Conservation (phyloP, 73 alveolate genomes). For the Stentor roeselii region DNA sequence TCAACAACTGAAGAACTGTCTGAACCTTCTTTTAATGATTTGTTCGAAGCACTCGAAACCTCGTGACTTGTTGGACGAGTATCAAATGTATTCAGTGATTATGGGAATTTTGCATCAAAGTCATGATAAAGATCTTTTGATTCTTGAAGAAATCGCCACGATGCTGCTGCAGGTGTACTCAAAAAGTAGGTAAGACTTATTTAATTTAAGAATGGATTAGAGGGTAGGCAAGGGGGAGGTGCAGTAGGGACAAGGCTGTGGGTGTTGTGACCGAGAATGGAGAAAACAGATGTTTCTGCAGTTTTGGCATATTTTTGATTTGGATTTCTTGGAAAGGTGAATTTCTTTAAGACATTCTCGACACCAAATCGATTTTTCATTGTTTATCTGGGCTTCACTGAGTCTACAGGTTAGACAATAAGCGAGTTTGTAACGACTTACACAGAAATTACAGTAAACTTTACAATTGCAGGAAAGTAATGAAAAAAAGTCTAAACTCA, state of each 20-base stretch:
- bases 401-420: not conserved
- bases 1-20: constrained; percentile 2
- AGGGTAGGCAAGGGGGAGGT: no score
- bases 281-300: no score
- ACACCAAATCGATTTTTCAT: no score
- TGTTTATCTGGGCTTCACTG: no score
- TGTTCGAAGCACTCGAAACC: constrained; percentile 13
- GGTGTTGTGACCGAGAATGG: no score
- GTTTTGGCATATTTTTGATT: no score
- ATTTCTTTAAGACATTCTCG: no score
- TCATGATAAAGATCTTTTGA: constrained; percentile 26
- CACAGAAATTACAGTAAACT: constrained; percentile 5
- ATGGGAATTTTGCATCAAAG: constrained; percentile 16
- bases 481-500: not conserved
- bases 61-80: constrained; percentile 18
- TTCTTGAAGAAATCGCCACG: constrained; percentile 33
- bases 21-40: not conserved
- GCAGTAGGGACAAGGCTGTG: no score
- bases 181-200: not conserved
- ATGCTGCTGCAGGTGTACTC: constrained; percentile 23
- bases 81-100: constrained; percentile 1
- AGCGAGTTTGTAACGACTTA: not conserved
- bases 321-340: no score
- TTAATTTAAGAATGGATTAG: not conserved
- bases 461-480: not conserved